Evolutionary conservation across 805 yeast genomes (phyloP), one percentile per base, ranked within the genome.

Genomic region (Candida nemodendra): DNA sequence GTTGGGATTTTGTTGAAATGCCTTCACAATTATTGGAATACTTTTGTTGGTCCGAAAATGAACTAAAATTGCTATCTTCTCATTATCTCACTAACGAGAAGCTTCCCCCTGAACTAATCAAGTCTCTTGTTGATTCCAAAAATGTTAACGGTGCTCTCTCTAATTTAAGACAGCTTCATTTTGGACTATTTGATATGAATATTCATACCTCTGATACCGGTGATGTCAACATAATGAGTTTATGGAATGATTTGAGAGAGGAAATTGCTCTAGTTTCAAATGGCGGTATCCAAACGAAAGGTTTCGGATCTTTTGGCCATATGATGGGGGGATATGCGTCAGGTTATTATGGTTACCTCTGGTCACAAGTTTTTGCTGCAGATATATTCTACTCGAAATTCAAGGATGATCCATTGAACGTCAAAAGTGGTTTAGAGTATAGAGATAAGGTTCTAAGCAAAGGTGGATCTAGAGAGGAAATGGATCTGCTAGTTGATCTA

Each of bases 11-110:
- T 64, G 95, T 87, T 34, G 95, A 87, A 62, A 86, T 91, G 41
- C 96, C 95, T 18, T 86, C 95, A 1, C 95, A 87, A 65, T 77
- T 87, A 80, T 68, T 87, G 51, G 95, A 87, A 61, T 84, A 78
- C 60, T 87, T 93, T 87, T 82, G 90, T 26, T 87, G 95, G 95
- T 74, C 81, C 37, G 71, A 71, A 37, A 64, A 70, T 27, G 81
- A 79, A 59, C 66, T 87, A 47, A 72, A 68, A 49, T 54, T 57
- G 8, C 62, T 87, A 37, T 80, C 91, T 0, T 68, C 74, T 15
- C 95, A 87, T 59, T 85, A 82, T 57, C 35, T 61, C 27, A 65
- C 72, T 36, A 68, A 81, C 3, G 77, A 78, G 18, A 65, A 72
- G 25, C 72, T 87, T 22, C 72, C 75, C 18, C 81, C 78, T 36